Conservation (phyloP, 176 grass and related monocot species). For the Panicum miliaceum region DNA sequence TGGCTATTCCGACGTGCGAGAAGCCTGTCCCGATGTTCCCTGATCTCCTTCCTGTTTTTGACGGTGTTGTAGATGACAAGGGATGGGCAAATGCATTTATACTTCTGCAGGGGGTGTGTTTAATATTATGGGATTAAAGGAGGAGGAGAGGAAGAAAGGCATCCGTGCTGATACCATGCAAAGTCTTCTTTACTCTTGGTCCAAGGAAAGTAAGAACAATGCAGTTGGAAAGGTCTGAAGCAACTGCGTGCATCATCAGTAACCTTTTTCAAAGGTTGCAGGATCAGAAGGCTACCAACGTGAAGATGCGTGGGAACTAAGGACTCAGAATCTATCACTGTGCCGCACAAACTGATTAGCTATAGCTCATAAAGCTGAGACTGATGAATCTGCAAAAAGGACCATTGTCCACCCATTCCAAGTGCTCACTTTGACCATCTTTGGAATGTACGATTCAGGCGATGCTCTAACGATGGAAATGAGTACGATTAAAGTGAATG, state of each 20-base stretch:
- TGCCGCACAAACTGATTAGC: not conserved
- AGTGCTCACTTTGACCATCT: not conserved
- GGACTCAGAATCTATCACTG: not conserved
- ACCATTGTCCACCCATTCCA: not conserved
- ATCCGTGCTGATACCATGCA: conserved; percentile 58
- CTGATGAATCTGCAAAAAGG: conserved; percentile 20
- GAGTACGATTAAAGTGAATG: not conserved
- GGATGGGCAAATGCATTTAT: conserved; percentile 45
- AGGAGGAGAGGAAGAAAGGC: conserved; percentile 58
- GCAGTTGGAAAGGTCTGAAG: conserved; percentile 45
- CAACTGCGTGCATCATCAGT: conserved; percentile 25
- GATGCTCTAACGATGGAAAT: not conserved
- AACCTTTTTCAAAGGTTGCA: conserved; percentile 37
- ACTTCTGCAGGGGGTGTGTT: conserved; percentile 34
- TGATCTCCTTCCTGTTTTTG: not conserved
- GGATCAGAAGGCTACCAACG: conserved; percentile 5
- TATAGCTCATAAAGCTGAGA: not conserved
- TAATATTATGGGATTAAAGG: conserved; percentile 26
- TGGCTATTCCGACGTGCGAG: not conserved
- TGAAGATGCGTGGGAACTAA: conserved; percentile 19
- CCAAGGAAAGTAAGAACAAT: conserved; percentile 80
- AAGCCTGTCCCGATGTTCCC: not conserved
- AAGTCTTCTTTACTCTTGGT: conserved; percentile 73
- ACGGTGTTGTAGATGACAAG: conserved; percentile 49
- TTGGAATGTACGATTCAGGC: not conserved